Evolutionary conservation across 2,329 filamentous ascomycete genomes (phyloP).

Genomic region (Alternaria panax): DNA sequence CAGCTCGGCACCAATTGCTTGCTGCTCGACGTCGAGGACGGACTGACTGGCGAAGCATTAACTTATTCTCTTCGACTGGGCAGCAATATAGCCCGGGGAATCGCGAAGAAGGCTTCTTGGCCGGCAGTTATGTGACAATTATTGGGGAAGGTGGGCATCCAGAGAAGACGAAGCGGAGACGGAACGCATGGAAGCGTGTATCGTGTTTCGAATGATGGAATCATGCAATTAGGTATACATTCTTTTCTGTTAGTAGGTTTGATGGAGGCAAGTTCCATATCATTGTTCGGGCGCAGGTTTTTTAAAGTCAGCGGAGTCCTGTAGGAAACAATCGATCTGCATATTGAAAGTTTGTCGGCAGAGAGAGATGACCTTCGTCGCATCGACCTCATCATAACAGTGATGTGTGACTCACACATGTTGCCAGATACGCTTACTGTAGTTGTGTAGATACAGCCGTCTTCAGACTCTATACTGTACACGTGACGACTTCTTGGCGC

Average conservation of each 20-base stretch:
- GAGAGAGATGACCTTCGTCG: background rate
- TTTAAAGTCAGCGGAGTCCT: background rate
- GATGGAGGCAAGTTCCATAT: rapidly evolving
- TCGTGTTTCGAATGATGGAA: background rate
- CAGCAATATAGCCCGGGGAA: background rate
- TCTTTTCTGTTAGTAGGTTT: rapidly evolving
- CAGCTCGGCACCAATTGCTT: background rate
- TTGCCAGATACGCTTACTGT: background rate
- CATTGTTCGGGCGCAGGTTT: background rate
- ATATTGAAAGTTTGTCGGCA: background rate
- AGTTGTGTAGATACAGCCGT: background rate
- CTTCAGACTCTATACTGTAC: background rate
- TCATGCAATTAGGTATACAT: rapidly evolving
- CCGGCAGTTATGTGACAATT: background rate
- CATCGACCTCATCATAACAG: background rate
- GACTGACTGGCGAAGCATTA: background rate
- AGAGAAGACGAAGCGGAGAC: background rate
- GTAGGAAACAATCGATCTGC: background rate
- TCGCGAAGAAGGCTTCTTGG: background rate
- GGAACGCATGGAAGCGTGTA: background rate
- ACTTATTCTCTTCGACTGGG: background rate
- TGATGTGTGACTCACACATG: background rate
- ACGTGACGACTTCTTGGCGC: constrained; percentile 18
- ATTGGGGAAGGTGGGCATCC: background rate
- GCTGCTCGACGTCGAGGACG: background rate